Conservation (phyloP, 345 rosid genomes). For the Gossypium australe region DNA sequence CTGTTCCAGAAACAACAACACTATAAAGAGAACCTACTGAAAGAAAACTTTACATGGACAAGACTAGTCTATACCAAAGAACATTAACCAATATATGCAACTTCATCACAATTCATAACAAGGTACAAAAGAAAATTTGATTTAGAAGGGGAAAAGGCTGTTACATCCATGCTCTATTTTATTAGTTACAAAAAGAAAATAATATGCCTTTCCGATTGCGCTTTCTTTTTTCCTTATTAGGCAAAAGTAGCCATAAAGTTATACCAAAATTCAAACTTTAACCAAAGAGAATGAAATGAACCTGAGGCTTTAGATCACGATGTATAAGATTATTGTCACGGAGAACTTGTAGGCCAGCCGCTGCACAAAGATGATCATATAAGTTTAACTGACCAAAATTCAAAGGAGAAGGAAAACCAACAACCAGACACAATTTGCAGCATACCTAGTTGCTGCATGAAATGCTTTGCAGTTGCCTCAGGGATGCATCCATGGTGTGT, state of each 20-base stretch:
- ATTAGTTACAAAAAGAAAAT: background rate
- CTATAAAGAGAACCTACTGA: constrained; percentile 20
- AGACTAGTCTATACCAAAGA: constrained; percentile 10
- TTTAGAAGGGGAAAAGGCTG: background rate
- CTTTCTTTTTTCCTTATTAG: background rate
- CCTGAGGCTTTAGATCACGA: constrained; percentile 98
- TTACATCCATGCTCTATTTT: constrained; percentile 1
- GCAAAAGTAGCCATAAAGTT: background rate
- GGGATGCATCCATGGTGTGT: constrained; percentile 67
- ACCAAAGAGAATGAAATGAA: constrained; percentile 24
- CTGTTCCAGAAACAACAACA: constrained; percentile 43
- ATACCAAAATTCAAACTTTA: background rate
- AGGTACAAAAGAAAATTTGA: constrained; percentile 5
- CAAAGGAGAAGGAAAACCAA: background rate
- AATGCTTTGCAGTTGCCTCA: constrained; percentile 79
- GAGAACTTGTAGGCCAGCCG: constrained; percentile 78
- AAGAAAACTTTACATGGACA: background rate
- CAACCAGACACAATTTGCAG: background rate
- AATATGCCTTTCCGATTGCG: background rate
- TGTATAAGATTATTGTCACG: constrained; percentile 90
- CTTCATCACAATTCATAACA: constrained; percentile 3
- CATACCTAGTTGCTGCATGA: constrained; percentile 88
- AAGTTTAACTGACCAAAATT: constrained; percentile 7
- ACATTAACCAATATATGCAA: background rate
- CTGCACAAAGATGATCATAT: constrained; percentile 34